Percentiles rank a stretch among this genome's conserved stretches.
phyloP scores from a whole-genome alignment of 2,329 filamentous ascomycete species.

The Ambrosiella xylebori region DNA sequence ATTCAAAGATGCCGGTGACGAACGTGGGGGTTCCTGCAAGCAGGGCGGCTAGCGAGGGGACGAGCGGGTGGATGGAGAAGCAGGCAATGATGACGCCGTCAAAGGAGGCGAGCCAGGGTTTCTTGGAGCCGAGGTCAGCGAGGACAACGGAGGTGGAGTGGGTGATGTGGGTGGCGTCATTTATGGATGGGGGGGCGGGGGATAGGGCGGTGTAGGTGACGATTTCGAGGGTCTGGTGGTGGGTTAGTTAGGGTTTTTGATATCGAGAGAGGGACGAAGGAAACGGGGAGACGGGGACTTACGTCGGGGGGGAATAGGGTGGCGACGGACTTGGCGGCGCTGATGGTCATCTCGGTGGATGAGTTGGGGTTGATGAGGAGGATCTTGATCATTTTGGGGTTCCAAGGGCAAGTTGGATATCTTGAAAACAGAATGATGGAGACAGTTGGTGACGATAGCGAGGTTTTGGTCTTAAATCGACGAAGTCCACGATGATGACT shows the following conservation, averaged over 20 bases:
- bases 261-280: too few relatives aligned
- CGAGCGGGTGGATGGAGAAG: conserved; percentile 66
- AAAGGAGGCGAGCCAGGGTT: conserved; percentile 22
- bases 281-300: neutral
- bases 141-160: conserved; percentile 46
- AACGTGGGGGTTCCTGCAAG: conserved; percentile 22
- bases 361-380: conserved; percentile 71
- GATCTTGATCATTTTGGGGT: conserved; percentile 24
- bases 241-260: too few relatives aligned
- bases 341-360: conserved; percentile 52
- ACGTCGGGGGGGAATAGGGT: conserved; percentile 22
- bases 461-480: too few relatives aligned
- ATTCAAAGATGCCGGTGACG: conserved; percentile 76
- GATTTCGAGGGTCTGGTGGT: neutral
- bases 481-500: too few relatives aligned
- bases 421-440: too few relatives aligned
- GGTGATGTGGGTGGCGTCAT: conserved; percentile 52
- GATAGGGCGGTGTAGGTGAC: neutral
- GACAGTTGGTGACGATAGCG: too few relatives aligned
- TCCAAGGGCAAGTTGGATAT: too few relatives aligned
- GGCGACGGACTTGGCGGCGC: conserved; percentile 33
- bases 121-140: conserved; percentile 24
- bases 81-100: conserved; percentile 70
- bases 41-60: neutral
- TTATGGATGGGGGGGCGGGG: conserved; percentile 43